Conservation (phyloP, 768 basidiomycete species). For the Termitomyces titanicus region DNA sequence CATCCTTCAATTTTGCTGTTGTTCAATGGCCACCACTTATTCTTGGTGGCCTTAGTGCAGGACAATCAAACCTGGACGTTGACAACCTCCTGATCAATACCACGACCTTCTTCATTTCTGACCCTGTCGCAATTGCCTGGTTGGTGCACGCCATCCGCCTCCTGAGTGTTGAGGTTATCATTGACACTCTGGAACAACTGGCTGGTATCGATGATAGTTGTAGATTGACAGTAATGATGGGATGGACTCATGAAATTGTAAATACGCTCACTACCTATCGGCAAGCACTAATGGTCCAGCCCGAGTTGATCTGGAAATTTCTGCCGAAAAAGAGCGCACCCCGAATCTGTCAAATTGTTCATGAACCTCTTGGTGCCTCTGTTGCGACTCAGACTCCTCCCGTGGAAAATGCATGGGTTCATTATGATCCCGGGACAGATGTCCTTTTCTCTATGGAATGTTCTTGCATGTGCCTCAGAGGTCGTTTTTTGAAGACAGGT, state of each 20-base stretch:
- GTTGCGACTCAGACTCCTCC: not conserved
- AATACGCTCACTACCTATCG: not conserved
- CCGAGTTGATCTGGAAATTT: constrained; percentile 1
- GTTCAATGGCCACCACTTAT: not conserved
- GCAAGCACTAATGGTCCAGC: not conserved
- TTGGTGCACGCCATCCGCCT: not conserved
- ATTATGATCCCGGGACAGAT: constrained; percentile 1
- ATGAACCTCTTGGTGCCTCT: not conserved
- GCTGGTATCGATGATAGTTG: not conserved
- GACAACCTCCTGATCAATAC: not conserved
- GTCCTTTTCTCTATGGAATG: not conserved
- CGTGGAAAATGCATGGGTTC: not conserved
- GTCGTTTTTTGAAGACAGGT: constrained; percentile 2
- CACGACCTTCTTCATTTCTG: not conserved
- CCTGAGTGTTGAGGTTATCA: not conserved
- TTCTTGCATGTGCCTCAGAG: not conserved
- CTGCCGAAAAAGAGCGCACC: not conserved
- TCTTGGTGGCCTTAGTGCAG: not conserved
- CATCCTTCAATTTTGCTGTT: constrained; percentile 1
- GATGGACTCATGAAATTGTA: not conserved
- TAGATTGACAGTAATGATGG: not conserved
- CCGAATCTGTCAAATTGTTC: not conserved
- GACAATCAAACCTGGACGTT: not conserved
- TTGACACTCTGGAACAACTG: not conserved
- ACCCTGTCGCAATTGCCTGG: not conserved